Conservation (phyloP, 129 eudicot genomes). For the Silybum marianum region DNA sequence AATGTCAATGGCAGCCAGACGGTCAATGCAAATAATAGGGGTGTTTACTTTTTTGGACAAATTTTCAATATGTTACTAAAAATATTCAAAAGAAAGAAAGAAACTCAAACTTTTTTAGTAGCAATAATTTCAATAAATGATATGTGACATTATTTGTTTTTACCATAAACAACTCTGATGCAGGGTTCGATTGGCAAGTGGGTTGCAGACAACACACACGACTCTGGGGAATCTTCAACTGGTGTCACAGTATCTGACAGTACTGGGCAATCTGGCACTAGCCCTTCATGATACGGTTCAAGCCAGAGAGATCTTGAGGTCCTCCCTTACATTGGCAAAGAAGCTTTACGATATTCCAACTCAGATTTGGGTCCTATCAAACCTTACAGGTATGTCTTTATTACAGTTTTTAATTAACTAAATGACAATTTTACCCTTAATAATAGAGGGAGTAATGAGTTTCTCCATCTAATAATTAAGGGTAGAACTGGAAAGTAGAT, state of each 20-base stretch:
- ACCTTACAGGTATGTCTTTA: conserved; percentile 58
- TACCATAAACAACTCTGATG: no score
- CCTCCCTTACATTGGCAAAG: conserved; percentile 89
- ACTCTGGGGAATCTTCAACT: conserved; percentile 93
- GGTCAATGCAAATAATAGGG: no score
- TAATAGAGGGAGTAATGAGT: not conserved
- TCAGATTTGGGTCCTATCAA: conserved; percentile 91
- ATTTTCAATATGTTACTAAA: no score
- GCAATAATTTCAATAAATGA: no score
- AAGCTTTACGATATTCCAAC: conserved; percentile 94
- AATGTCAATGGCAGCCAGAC: no score
- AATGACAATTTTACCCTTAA: not conserved
- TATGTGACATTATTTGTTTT: no score
- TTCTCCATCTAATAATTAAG: not conserved
- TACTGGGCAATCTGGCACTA: conserved; percentile 88
- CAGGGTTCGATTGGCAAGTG: conserved; percentile 88
- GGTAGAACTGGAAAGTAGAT: not conserved
- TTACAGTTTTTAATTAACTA: no score
- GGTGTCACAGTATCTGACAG: conserved; percentile 88
- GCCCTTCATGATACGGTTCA: conserved; percentile 92
- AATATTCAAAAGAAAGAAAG: no score
- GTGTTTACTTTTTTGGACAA: no score
- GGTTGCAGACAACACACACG: conserved; percentile 88
- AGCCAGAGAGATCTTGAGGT: conserved; percentile 88
- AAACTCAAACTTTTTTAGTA: no score